These are phyloP conservation scores for Lepidium campestre DNA, from an alignment of 441 rosid species.

Conservation along the genomic window DNA sequence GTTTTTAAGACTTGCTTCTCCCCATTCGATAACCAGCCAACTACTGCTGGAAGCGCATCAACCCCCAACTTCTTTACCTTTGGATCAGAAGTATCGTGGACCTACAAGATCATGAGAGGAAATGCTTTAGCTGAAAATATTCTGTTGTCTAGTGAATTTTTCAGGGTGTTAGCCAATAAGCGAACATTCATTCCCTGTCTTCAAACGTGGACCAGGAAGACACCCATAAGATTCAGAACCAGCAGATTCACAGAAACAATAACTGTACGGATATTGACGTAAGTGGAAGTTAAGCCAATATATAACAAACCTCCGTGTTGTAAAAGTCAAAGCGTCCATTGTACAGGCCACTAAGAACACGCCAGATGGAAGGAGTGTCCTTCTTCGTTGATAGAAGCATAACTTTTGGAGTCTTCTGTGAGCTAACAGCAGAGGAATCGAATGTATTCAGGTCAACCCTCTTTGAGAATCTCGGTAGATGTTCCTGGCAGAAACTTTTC, in stretches of 20 bases:
- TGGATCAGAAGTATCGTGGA: conserved; percentile 53
- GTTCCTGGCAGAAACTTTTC: conserved; percentile 69
- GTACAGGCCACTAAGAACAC: conserved; percentile 80
- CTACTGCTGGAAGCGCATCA: conserved; percentile 71
- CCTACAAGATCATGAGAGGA: conserved; percentile 38
- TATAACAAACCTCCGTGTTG: conserved; percentile 55
- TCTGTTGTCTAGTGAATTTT: not conserved
- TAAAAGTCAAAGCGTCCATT: conserved; percentile 52
- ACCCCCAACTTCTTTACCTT: conserved; percentile 51
- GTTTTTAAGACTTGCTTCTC: conserved; percentile 63
- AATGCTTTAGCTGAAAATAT: not conserved
- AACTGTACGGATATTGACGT: not conserved
- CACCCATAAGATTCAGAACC: not conserved
- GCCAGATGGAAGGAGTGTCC: conserved; percentile 81
- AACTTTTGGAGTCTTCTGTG: conserved; percentile 44
- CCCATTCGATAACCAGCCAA: conserved; percentile 83
- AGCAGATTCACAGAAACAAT: not conserved
- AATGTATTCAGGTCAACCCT: conserved; percentile 39
- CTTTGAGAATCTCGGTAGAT: conserved; percentile 70
- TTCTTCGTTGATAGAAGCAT: conserved; percentile 80
- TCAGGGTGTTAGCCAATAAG: not conserved
- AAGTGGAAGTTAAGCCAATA: not conserved
- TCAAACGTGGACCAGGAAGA: not conserved
- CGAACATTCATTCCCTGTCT: not conserved
- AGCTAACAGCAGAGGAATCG: conserved; percentile 31